Base-by-base conservation (phyloP, 2,329 filamentous ascomycete genomes). In the Dryadomyces sulphureus region DNA sequence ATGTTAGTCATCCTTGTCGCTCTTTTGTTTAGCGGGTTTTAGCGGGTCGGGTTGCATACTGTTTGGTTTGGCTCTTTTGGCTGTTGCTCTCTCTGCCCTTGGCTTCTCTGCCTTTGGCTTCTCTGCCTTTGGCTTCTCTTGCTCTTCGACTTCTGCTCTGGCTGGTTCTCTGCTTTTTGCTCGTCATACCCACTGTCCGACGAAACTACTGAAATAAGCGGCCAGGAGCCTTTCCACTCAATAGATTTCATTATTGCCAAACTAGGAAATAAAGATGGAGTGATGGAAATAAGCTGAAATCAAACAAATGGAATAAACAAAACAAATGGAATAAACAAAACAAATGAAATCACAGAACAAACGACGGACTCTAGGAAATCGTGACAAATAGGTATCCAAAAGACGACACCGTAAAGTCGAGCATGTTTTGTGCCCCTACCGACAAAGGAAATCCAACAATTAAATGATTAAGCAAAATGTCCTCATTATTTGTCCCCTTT, bases 331-430 rank as follows among this genome's bases (percentile, higher is more conserved):
- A n/a, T n/a, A n/a, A n/a, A n/a, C n/a, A n/a, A n/a, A n/a, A n/a
- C n/a, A n/a, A n/a, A n/a, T n/a, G n/a, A n/a, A 30, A 24, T 36
- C 19, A 17, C 24, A 19, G 45, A 25, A 30, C 8, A 5, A 14
- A 38, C 46, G 45, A 44, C 32, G 22, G 22, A 38, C 17, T 34
- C 34, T 43, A 47, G 41, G 25, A 40, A 16, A 20, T 32, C 34
- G 21, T 45, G 34, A 40, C 25, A 44, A 42, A 45, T 45, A 38
- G 25, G 30, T 38, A 41, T 41, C 30, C 30, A n/a, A 19, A 41
- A 8, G 14, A 9, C n/a, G 35, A 25, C 12, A 1, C 4, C 9
- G 19, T n/a, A n/a, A 12, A 21, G 19, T 25, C 21, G 30, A 34
- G n/a, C 20, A 20, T 14, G 19, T 11, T 20, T 30, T 39, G 20